Base-by-base conservation (phyloP, 495 filamentous ascomycete genomes). In the Penicillium maclennaniae region DNA sequence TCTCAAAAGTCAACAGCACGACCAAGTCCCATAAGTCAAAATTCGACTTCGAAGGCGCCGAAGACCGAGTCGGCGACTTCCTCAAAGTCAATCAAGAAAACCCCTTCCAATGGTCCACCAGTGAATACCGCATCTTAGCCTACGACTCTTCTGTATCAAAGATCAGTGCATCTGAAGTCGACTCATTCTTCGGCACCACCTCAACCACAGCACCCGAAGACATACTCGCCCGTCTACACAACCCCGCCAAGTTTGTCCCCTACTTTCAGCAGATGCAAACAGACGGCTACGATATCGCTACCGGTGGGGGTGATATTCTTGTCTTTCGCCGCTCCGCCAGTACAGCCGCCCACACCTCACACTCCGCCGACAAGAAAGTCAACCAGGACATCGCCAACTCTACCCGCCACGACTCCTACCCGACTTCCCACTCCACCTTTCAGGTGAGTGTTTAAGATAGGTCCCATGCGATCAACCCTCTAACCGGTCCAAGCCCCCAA, bases 201-300 rank as follows among this genome's bases (percentile, higher is more conserved):
- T 63, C 69, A 28, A 65, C 75, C 3, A 59, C 81, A 1, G 75
- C 77, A 23, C 83, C 85, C 9, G 72, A 80, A 37, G 84, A 90
- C 41, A 78, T 85, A 5, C 69, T 93, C 8, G 73, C 81, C 8
- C 82, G 79, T n/a, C 73, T 92, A 12, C 80, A 83, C 43, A 82
- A 86, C 53, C 85, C 87, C 0, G 75, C 84, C 19, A 85, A 83
- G 51, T 93, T 92, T 64, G 73, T 91, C 31, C 80, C 87, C 0
- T 78, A 89, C 50, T 83, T 92, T 43, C 73, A 72, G 2, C 68
- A 76, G 15, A 79, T 93, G 54, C 76, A 85, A 56, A 66, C 74
- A 10, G 76, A 86, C 38, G 89, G 88, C 2, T 92, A 86, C 55
- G 86, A 88, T 47, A 87, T 92, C 49, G 80, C 86, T 9, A 84